Evolutionary conservation across 257 asterid genomes (phyloP), one percentile per base, ranked within the genome.

Genomic region (Przewalskia tangutica): DNA sequence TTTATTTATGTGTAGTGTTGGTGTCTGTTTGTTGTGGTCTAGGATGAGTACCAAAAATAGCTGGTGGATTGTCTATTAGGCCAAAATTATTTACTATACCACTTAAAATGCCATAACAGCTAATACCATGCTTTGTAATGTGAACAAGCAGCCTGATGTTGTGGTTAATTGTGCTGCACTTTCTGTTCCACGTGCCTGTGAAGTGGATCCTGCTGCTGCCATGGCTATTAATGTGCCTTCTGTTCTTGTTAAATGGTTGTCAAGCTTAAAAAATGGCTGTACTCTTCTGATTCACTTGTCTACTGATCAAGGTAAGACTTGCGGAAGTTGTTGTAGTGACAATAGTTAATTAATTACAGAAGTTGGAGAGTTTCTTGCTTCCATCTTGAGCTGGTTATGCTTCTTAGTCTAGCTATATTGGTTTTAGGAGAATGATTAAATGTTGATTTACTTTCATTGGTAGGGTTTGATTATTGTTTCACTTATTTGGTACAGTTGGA

Each of bases 151-250:
- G 99, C 99, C 99, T 20, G 93, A 95, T 88, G 97, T 93, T 81
- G 97, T 95, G 88, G 89, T 95, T 77, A 94, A 95, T 84, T 94
- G 97, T 88, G 98, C 98, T 82, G 99, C 99, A 40, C 86, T 95
- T 44, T 95, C 98, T 2, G 89, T 94, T 36, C 98, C 98, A 66
- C 97, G 97, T 34, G 92, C 86, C 71, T 95, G 99, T 46, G 99
- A 95, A 91, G 77, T 80, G 86, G 98, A 95, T 87, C 93, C 97
- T 0, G 89, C 89, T 71, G 91, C 91, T 79, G 97, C 99, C 84
- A 89, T 91, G 94, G 84, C 97, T n/a, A 83, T 90, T 73, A 95
- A 95, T 87, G 97, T 95, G 11, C 99, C 99, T 13, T 85, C 88
- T 17, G 84, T 88, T 84, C 97, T 95, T 23, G 94, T 94, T 81